Evolutionary conservation across 2,329 filamentous ascomycete genomes (phyloP), one percentile per base, ranked within the genome.

Genomic region (Trichoderma koningiopsis): DNA sequence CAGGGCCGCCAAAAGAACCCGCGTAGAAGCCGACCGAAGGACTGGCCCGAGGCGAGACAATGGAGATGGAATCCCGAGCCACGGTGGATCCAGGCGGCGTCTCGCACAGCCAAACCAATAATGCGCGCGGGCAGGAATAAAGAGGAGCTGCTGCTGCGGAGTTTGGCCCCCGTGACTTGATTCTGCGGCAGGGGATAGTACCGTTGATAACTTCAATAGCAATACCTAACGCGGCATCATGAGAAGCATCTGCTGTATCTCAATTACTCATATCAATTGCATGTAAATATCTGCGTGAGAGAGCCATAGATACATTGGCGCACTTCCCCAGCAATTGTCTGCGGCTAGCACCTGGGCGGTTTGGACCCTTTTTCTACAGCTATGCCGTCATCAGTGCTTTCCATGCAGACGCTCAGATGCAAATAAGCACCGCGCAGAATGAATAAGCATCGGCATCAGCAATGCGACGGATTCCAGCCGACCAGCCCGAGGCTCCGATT

Each of bases 21-120:
- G 27, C 49, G 61, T 64, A 64, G 61, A 64, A 64, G 61, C 61
- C 52, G 61, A 56, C 19, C 37, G 61, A 64, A 64, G 49, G 16
- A 31, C 19, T 19, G 11, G 47, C 16, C 40, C 40, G 40, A 43
- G 40, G 53, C n/a, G 47, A 24, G n/a, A 13, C 47, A 13, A 5
- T 49, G 31, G 40, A 19, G 19, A 43, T 31, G 37, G 61, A 53
- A 56, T 16, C 11, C 2, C 49, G 24, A 31, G 61, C 61, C 43
- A 47, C 47, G 22, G 47, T 49, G 52, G 52, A 24, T 10, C 61
- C 37, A 19, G 37, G 31, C 61, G 52, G 61, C 61, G 49, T 53
- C 61, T 64, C 47, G 49, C 61, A 49, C 47, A 64, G 14, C 4
- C 33, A 40, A 43, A 5, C 40, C 40, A 43, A 43, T 43, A 43